Base-by-base conservation (phyloP, 2,329 filamentous ascomycete species). In the Exutisphaerella laricina region DNA sequence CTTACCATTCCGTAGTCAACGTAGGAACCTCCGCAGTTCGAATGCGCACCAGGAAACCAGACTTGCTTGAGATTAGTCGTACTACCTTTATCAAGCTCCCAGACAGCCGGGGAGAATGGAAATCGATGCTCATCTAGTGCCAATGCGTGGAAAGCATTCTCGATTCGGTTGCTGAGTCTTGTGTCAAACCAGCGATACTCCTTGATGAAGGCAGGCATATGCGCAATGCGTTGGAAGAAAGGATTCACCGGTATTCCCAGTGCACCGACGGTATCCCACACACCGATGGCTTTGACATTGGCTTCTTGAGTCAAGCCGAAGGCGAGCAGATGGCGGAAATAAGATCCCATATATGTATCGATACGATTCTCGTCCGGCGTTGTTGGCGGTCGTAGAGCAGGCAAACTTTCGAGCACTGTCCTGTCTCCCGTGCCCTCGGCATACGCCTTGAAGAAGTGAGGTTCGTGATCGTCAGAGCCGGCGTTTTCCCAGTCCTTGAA, bases 1-100 rank as follows among this genome's bases (percentile, higher is more conserved):
- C 28, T 62, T 4, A 64, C 58, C 12, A 65, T 58, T 4, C 60
- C 57, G 6, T 58, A 55, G 26, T 64, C 62, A 7, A 51, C 48
- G 21, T 63, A 63, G 0, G 71, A 70, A 14, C 74, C 74, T 3
- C 75, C 75, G 4, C 75, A 61, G 42, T 77, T 74, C 5, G 68
- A 66, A 50, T 78, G 75, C 21, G 67, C 68, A 4, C 75, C 75
- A 0, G 74, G 73, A 42, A 77, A 77, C 75, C 75, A 78, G 6
- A 72, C 70, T 55, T 77, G 74, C n/a, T 68, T 65, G 20, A 77
- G 57, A 18, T 65, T 59, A 6, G 61, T 64, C 6, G 45, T 51
- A 28, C 55, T 53, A 9, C 46, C 46, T 37, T 47, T 14, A 18
- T 54, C 51, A 30, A 48, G 46, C 39, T 57, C 55, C 74, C 74